These are phyloP conservation scores for Sordariomycetes sp. DNA, from an alignment of 2,329 filamentous ascomycete species.

Conservation along the genomic window DNA sequence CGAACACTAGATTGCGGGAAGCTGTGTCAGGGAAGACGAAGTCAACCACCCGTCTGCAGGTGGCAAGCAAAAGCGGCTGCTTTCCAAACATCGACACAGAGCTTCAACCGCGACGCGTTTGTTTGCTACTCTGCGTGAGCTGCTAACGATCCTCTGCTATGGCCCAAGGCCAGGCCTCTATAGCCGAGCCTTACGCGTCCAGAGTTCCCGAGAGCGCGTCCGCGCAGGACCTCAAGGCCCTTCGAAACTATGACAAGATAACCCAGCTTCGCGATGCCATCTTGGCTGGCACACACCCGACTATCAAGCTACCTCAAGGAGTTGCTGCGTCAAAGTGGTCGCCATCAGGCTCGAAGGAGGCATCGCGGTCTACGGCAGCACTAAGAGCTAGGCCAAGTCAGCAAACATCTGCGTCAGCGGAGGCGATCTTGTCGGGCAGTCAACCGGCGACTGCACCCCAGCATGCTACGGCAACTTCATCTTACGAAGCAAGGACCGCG, in stretches of 20 bases:
- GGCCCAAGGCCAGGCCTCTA: constrained; percentile 14
- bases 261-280: constrained; percentile 73
- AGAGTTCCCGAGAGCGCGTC: constrained; percentile 17
- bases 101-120: no score
- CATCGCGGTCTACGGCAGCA: not conserved
- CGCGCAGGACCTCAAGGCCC: constrained; percentile 44
- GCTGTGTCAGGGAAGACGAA: no score
- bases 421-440: not conserved
- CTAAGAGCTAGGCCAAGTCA: not conserved
- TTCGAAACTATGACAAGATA: constrained; percentile 70
- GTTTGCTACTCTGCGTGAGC: no score
- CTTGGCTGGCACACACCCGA: constrained; percentile 64
- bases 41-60: no score
- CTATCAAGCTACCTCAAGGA: constrained; percentile 43
- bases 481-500: constrained; percentile 42
- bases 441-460: not conserved
- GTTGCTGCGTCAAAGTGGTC: constrained; percentile 1
- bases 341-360: not conserved
- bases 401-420: not conserved
- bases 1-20: no score
- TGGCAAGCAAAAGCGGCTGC: no score
- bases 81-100: no score
- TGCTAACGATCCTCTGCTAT: constrained; percentile 9
- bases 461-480: constrained; percentile 20
- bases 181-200: constrained; percentile 8